Conservation (phyloP, 2,329 filamentous ascomycete species). For the Coniochaeta sp. region DNA sequence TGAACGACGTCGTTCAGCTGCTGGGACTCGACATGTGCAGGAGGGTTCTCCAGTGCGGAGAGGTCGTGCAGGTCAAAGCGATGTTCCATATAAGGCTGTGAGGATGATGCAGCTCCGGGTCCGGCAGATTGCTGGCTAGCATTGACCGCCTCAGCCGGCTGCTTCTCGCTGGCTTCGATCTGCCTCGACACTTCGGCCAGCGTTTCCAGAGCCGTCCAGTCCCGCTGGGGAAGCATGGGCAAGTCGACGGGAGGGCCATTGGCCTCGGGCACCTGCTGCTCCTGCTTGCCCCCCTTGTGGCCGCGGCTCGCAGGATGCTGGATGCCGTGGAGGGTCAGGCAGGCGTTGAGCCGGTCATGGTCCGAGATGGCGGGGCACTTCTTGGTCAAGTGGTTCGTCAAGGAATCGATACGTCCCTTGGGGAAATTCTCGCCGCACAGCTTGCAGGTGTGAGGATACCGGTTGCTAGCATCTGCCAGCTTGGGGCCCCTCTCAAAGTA, state of each 20-base stretch:
- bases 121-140: background rate
- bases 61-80: slow-evolving; percentile 52
- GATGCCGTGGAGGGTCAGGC: slow-evolving; percentile 66
- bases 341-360: slow-evolving; percentile 67
- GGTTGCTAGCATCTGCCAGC: slow-evolving; percentile 81
- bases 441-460: slow-evolving; percentile 88
- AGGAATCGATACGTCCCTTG: slow-evolving; percentile 78
- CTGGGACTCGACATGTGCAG: slow-evolving; percentile 39
- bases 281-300: slow-evolving; percentile 17
- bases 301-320: slow-evolving; percentile 37
- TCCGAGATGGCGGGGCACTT: slow-evolving; percentile 76
- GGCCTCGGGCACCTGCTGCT: slow-evolving; percentile 13
- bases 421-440: slow-evolving; percentile 83
- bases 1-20: slow-evolving; percentile 23
- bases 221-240: slow-evolving; percentile 31
- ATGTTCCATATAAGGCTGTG: slow-evolving; percentile 19
- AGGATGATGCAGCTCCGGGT: slow-evolving; percentile 1
- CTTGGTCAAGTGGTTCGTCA: slow-evolving; percentile 76
- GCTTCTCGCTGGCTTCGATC: slow-evolving; percentile 60
- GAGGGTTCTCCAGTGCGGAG: slow-evolving; percentile 50
- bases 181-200: slow-evolving; percentile 83
- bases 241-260: slow-evolving; percentile 24
- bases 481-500: slow-evolving; percentile 85
- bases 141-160: slow-evolving; percentile 19
- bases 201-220: slow-evolving; percentile 77